These are phyloP conservation scores for Pulveroboletus sp. DNA, from an alignment of 768 basidiomycete species.

Conservation along the genomic window DNA sequence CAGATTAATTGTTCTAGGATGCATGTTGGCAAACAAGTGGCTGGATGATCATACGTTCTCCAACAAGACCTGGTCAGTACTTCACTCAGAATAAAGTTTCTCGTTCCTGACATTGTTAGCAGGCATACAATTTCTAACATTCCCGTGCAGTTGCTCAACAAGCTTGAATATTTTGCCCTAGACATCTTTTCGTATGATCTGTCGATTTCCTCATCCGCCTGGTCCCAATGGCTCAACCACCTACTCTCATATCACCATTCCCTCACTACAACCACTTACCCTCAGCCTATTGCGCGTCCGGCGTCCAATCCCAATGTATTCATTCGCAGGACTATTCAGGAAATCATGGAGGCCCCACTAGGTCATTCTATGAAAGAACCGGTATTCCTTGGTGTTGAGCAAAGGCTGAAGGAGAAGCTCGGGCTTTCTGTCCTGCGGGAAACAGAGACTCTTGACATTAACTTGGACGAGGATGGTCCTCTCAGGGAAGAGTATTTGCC, in stretches of 20 bases:
- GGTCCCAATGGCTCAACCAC: conserved; percentile 69
- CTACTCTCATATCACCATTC: conserved; percentile 62
- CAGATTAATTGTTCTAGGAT: conserved; percentile 71
- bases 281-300: conserved; percentile 76
- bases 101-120: conserved; percentile 6
- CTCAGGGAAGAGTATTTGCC: conserved; percentile 79
- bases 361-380: conserved; percentile 41
- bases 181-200: conserved; percentile 69
- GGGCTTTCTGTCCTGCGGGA: conserved; percentile 41
- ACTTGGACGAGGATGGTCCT: conserved; percentile 80
- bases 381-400: conserved; percentile 68
- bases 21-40: conserved; percentile 88
- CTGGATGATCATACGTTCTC: conserved; percentile 85
- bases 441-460: conserved; percentile 60
- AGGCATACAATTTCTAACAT: conserved; percentile 82
- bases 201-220: conserved; percentile 57
- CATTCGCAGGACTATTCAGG: conserved; percentile 64
- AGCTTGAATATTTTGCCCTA: conserved; percentile 63
- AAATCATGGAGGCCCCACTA: conserved; percentile 52
- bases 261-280: conserved; percentile 51
- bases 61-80: conserved; percentile 77
- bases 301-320: conserved; percentile 67
- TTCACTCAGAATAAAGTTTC: neutral
- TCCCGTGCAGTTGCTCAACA: conserved; percentile 65
- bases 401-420: conserved; percentile 49